phyloP scores from a whole-genome alignment of 2,329 filamentous ascomycete genomes.

The Nemania abortiva region DNA sequence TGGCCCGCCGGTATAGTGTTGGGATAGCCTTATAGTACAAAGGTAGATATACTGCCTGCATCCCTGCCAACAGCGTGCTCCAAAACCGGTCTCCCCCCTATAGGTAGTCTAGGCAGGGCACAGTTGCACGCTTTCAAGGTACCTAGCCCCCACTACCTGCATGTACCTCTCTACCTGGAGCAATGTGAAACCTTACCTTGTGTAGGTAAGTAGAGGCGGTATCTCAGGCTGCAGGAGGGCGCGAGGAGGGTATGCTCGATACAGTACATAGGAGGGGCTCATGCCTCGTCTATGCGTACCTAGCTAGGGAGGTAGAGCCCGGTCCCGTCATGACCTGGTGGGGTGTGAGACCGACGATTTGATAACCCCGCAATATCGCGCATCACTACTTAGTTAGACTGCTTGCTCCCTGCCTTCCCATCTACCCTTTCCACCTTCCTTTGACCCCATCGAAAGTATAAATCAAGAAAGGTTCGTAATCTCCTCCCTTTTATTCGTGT shows the following conservation, averaged over 20 bases:
- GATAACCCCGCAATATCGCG: constrained; percentile 37
- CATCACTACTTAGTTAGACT: constrained; percentile 4
- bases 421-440: constrained; percentile 18
- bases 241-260: background rate
- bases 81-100: no score
- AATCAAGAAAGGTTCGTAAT: constrained; percentile 28
- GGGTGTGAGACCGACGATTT: constrained; percentile 30
- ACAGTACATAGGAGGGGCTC: constrained; percentile 1
- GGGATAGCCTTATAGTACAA: no score
- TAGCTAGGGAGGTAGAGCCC: background rate
- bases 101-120: background rate
- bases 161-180: constrained; percentile 14
- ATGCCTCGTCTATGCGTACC: background rate
- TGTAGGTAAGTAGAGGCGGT: background rate
- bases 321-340: constrained; percentile 4
- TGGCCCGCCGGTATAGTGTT: no score
- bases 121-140: background rate
- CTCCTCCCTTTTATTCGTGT: background rate
- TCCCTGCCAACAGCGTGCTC: no score
- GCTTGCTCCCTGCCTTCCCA: constrained; percentile 5
- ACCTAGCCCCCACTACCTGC: background rate
- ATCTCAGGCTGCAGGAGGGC: constrained; percentile 13
- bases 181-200: background rate
- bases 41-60: no score
- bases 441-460: constrained; percentile 25